Conservation (phyloP, 2,329 filamentous ascomycete genomes). For the Clarireedia homoeocarpa region DNA sequence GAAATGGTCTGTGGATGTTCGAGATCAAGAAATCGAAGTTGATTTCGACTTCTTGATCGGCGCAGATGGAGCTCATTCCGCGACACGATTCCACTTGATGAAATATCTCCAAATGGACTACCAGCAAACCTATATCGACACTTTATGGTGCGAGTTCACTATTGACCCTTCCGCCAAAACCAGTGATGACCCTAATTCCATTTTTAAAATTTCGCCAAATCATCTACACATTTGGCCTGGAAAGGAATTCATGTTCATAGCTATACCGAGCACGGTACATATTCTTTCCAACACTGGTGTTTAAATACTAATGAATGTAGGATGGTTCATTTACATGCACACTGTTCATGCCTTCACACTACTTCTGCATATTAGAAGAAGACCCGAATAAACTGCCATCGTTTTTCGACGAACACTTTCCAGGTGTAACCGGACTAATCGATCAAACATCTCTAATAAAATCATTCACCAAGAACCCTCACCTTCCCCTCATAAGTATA, state of each 20-base stretch:
- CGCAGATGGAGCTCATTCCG: slow-evolving; percentile 90
- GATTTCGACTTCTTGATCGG: slow-evolving; percentile 90
- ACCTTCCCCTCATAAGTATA: slow-evolving; percentile 86
- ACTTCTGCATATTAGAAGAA: slow-evolving; percentile 61
- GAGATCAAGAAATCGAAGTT: slow-evolving; percentile 62
- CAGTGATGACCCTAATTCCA: slow-evolving; percentile 31
- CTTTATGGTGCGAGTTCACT: slow-evolving; percentile 93
- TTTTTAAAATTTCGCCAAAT: slow-evolving; percentile 78
- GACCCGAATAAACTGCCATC: slow-evolving; percentile 50
- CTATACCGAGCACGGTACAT: slow-evolving; percentile 57
- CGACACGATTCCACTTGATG: slow-evolving; percentile 89
- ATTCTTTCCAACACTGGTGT: not conserved
- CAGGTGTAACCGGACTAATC: slow-evolving; percentile 72
- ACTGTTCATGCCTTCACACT: slow-evolving; percentile 69
- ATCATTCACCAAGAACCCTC: slow-evolving; percentile 76
- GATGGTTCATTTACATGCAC: slow-evolving; percentile 95
- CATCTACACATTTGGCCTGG: slow-evolving; percentile 98
- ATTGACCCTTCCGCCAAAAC: slow-evolving; percentile 38
- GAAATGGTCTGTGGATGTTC: slow-evolving; percentile 12
- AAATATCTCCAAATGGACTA: slow-evolving; percentile 89
- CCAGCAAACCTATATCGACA: slow-evolving; percentile 90
- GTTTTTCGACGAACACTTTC: slow-evolving; percentile 81
- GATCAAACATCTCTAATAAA: slow-evolving; percentile 56
- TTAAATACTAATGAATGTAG: slow-evolving; percentile 34
- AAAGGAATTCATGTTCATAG: slow-evolving; percentile 95